Base-by-base conservation (phyloP, 768 basidiomycete species). In the Boletus tomentosulus region DNA sequence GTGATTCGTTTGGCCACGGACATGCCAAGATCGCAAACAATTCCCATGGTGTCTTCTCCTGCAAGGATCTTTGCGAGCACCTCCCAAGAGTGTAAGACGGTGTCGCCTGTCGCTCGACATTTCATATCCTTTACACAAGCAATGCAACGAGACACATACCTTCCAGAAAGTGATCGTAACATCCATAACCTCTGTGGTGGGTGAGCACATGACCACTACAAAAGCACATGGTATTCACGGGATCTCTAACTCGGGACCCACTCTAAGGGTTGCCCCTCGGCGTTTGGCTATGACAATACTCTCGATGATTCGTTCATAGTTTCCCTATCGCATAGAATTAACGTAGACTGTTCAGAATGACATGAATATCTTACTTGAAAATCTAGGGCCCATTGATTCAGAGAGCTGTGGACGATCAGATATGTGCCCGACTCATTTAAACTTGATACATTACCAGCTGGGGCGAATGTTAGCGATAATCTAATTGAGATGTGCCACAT, bases 11-110 rank as follows among this genome's bases (percentile, higher is more conserved):
- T 13, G 62, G 30, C 19, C 25, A 59, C 89, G 57, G 46, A 94
- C 97, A 99, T 98, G 59, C 97, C 97, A 41, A 98, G 82, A 71
- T 99, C 97, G 64, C 96, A 98, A 28, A 99, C 75, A 48, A 99
- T 97, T n/a, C 80, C 92, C 61, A 78, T 72, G 1, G 87, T 82
- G 25, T 85, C 87, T 30, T 90, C 88, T 1, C 86, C 86, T 7
- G 84, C 75, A 25, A 99, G 75, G 48, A 99, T 87, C 68, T 91
- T 89, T n/a, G 87, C 90, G 16, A 99, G 80, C 6, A 96, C 89
- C 72, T 99, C 95, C 96, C 95, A 98, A 2, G 97, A 95, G 71
- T 99, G 97, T 16, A 97, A 78, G 44, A 89, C 83, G 9, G 96
- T 99, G 66, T 99, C 97, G 44, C 96, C 96, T 98, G 65, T 22